phyloP scores from a whole-genome alignment of 768 basidiomycete genomes.

The Phylloporus sp. region DNA sequence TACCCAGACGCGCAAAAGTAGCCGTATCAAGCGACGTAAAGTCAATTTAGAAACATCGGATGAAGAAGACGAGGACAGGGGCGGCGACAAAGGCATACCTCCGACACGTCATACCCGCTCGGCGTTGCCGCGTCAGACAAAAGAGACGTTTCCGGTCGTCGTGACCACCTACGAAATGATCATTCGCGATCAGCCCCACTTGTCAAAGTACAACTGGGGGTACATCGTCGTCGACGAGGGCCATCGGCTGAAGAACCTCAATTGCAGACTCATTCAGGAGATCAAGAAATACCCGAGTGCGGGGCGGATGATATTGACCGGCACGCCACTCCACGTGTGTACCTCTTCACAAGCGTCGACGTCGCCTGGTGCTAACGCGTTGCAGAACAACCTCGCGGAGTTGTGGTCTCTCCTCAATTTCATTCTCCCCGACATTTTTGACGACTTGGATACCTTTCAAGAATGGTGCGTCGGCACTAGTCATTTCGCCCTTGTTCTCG shows the following conservation, averaged over 20 bases:
- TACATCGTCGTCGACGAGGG: conserved; percentile 97
- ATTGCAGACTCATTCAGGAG: conserved; percentile 85
- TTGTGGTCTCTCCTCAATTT: conserved; percentile 96
- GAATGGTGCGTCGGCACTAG: conserved; percentile 54
- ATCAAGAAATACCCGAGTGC: conserved; percentile 83
- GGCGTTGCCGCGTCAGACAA: conserved; percentile 17
- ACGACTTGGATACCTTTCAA: conserved; percentile 85
- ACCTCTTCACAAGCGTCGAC: neutral
- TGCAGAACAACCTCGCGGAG: conserved; percentile 94
- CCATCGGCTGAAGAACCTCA: conserved; percentile 90
- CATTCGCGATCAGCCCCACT: conserved; percentile 70
- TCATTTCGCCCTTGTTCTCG: neutral
- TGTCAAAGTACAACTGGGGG: conserved; percentile 68
- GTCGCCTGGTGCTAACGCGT: neutral
- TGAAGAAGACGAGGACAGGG: conserved; percentile 10
- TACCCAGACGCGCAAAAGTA: conserved; percentile 5
- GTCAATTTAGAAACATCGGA: conserved; percentile 5
- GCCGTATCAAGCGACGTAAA: conserved; percentile 22
- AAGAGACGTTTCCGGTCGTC: conserved; percentile 64
- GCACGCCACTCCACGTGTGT: conserved; percentile 90
- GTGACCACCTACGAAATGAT: conserved; percentile 93
- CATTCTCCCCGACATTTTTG: conserved; percentile 90
- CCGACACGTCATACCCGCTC: conserved; percentile 12
- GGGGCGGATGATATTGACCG: conserved; percentile 90
- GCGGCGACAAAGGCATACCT: conserved; percentile 18